These are phyloP conservation scores for Rhodomyrtus tomentosa DNA, from an alignment of 345 rosid genomes.

Conservation along the genomic window DNA sequence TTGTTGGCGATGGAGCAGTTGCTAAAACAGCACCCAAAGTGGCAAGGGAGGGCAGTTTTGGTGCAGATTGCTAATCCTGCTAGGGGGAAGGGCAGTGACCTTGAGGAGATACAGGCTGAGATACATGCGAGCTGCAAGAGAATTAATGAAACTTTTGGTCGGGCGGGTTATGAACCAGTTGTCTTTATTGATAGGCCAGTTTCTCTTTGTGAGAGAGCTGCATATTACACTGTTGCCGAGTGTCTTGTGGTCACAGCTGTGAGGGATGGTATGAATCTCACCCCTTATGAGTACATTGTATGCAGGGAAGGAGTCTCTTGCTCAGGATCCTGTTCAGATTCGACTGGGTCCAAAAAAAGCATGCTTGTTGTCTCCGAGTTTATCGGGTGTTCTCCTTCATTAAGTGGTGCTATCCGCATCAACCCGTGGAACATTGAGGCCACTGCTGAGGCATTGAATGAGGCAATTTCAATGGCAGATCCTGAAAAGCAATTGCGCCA, in stretches of 20 bases:
- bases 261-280: slow-evolving; percentile 81
- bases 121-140: slow-evolving; percentile 49
- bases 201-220: slow-evolving; percentile 49
- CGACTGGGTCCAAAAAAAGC: slow-evolving; percentile 43
- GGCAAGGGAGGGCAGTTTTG: slow-evolving; percentile 61
- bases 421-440: slow-evolving; percentile 70
- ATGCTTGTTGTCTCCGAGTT: slow-evolving; percentile 73
- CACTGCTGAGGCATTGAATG: slow-evolving; percentile 68
- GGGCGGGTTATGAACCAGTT: slow-evolving; percentile 53
- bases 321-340: slow-evolving; percentile 18
- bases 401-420: slow-evolving; percentile 67
- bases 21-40: slow-evolving; percentile 59
- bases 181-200: slow-evolving; percentile 53
- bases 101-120: slow-evolving; percentile 53
- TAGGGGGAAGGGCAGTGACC: slow-evolving; percentile 58
- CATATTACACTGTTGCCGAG: slow-evolving; percentile 61
- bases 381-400: slow-evolving; percentile 82
- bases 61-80: slow-evolving; percentile 70
- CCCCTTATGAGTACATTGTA: slow-evolving; percentile 61
- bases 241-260: slow-evolving; percentile 72
- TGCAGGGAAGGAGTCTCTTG: slow-evolving; percentile 53
- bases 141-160: slow-evolving; percentile 51
- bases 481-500: slow-evolving; percentile 72
- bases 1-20: slow-evolving; percentile 67
- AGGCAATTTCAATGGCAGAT: slow-evolving; percentile 52